Evolutionary conservation across 805 yeast species (phyloP).

Genomic region (Suhomyces tanzawaensis): DNA sequence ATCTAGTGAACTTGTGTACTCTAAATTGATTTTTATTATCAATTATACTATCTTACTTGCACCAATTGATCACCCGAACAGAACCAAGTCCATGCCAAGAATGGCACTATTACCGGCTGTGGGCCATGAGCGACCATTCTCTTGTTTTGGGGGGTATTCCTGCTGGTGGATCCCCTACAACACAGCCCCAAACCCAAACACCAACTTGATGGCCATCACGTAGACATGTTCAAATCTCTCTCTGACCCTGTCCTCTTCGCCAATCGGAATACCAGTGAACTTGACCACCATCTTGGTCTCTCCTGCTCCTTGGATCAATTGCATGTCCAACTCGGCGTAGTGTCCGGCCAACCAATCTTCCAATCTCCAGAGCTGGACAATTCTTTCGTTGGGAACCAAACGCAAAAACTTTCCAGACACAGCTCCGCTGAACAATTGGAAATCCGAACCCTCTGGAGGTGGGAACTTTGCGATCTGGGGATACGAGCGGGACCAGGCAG

Average conservation of each 20-base stretch:
- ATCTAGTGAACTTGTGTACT: too few species aligned
- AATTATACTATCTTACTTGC: too few species aligned
- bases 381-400: slow-evolving; percentile 54
- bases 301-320: slow-evolving; percentile 71
- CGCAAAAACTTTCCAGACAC: slow-evolving; percentile 67
- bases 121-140: too few species aligned
- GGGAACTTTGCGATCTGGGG: slow-evolving; percentile 49
- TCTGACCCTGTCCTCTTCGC: slow-evolving; percentile 87
- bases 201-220: slow-evolving; percentile 80
- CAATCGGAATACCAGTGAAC: slow-evolving; percentile 90
- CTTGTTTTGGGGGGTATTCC: too few species aligned
- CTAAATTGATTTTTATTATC: too few species aligned
- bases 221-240: slow-evolving; percentile 87
- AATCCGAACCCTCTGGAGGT: slow-evolving; percentile 59
- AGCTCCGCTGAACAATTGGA: slow-evolving; percentile 82
- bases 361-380: slow-evolving; percentile 83
- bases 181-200: slow-evolving; percentile 96
- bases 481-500: slow-evolving; percentile 87
- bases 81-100: background rate
- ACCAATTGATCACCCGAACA: too few species aligned
- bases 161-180: slow-evolving; percentile 49
- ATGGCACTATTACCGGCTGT: too few species aligned
- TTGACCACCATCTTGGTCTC: slow-evolving; percentile 79
- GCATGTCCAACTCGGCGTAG: slow-evolving; percentile 64
- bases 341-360: slow-evolving; percentile 87